A percentile compares a stretch with the other conserved stretches of the same genome.
Conservation (phyloP, 768 basidiomycete genomes). For the Dentipellis sp. region DNA sequence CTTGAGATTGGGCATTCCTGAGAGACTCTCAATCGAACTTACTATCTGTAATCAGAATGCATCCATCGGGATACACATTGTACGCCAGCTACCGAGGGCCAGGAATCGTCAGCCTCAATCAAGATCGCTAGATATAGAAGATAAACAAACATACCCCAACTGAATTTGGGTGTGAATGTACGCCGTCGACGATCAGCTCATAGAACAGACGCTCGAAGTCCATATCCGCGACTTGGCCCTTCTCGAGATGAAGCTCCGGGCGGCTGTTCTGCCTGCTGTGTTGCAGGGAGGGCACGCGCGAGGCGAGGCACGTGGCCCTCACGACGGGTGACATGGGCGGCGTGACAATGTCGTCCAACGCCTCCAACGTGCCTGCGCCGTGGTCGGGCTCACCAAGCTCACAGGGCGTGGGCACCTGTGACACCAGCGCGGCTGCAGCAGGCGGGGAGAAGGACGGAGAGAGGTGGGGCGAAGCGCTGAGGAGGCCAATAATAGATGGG, state of each 20-base stretch:
- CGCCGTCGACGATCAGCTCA: conserved; percentile 84
- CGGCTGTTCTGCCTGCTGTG: background rate
- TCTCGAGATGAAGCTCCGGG: conserved; percentile 30
- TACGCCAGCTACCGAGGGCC: conserved; percentile 62
- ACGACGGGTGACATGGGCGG: conserved; percentile 43
- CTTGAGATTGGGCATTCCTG: no score
- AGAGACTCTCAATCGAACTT: no score
- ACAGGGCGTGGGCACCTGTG: conserved; percentile 8
- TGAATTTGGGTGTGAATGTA: conserved; percentile 86
- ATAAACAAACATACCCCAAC: conserved; percentile 49
- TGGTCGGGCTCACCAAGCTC: no score
- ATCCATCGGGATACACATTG: conserved; percentile 73
- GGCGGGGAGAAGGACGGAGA: conserved; percentile 32
- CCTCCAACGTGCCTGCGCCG: conserved; percentile 31
- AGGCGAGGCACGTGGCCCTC: conserved; percentile 5
- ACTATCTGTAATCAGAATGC: conserved; percentile 89
- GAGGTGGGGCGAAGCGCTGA: conserved; percentile 67
- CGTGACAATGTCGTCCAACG: conserved; percentile 48
- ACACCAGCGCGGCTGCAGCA: conserved; percentile 15
- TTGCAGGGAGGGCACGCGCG: conserved; percentile 3
- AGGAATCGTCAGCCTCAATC: no score
- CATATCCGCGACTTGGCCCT: conserved; percentile 36
- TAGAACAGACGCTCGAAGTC: conserved; percentile 70
- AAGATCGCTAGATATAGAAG: background rate
- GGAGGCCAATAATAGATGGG: conserved; percentile 82